These are phyloP conservation scores for Musa troglodytarum DNA, from an alignment of 176 grass and related monocot genomes.

Conservation along the genomic window DNA sequence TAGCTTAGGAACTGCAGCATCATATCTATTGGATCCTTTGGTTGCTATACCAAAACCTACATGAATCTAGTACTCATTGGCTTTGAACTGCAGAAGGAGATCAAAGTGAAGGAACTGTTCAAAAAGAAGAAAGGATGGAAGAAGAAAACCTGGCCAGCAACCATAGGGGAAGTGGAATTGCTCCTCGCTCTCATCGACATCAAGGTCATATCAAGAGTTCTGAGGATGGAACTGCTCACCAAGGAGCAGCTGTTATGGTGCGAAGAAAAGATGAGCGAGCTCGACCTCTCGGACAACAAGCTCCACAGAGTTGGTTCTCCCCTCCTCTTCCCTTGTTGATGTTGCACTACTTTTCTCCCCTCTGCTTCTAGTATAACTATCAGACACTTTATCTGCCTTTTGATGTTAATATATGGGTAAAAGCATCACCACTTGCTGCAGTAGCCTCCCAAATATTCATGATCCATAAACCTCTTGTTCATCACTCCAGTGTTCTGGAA, in stretches of 20 bases:
- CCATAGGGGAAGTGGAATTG: slow-evolving; percentile 67
- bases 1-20: no score
- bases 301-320: slow-evolving; percentile 60
- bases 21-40: no score
- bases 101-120: slow-evolving; percentile 77
- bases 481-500: no score
- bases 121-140: slow-evolving; percentile 92
- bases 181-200: slow-evolving; percentile 72
- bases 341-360: not conserved
- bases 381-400: no score
- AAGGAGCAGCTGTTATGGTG: slow-evolving; percentile 95
- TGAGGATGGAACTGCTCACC: slow-evolving; percentile 63
- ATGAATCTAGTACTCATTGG: no score
- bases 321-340: slow-evolving; percentile 80
- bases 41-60: no score
- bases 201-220: slow-evolving; percentile 68
- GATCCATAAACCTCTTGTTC: no score
- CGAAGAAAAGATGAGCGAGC: slow-evolving; percentile 95
- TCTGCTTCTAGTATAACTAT: no score
- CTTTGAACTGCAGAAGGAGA: slow-evolving; percentile 46
- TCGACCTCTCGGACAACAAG: slow-evolving; percentile 63
- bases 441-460: no score
- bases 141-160: slow-evolving; percentile 58
- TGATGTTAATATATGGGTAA: no score
- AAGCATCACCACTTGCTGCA: no score